Percentiles rank a stretch among this genome's conserved stretches.
These are phyloP conservation scores for Paramyrothecium sp. DNA, from an alignment of 2,329 filamentous ascomycete species.

Conservation along the genomic window DNA sequence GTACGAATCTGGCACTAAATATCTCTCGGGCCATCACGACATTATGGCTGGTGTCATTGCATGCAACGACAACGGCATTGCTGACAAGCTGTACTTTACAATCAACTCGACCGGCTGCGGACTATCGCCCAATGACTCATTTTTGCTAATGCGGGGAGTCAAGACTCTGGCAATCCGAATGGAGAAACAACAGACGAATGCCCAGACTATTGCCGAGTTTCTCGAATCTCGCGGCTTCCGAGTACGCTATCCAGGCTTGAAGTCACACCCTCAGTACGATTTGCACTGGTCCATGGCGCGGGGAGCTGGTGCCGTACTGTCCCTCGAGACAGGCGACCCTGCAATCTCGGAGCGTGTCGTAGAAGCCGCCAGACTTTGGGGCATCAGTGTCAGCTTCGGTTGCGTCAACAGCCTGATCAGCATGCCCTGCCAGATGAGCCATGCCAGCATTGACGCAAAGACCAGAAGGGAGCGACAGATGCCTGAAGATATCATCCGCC, in stretches of 20 bases:
- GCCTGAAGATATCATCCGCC: slow-evolving; percentile 92
- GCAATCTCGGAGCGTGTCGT: slow-evolving; percentile 87
- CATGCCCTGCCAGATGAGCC: slow-evolving; percentile 99
- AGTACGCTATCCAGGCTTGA: slow-evolving; percentile 90
- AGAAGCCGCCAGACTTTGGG: slow-evolving; percentile 87
- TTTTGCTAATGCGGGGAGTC: slow-evolving; percentile 90
- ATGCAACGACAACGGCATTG: slow-evolving; percentile 77
- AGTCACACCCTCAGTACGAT: slow-evolving; percentile 94
- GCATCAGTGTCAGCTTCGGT: slow-evolving; percentile 95
- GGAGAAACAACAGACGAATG: slow-evolving; percentile 96
- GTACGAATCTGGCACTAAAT: slow-evolving; percentile 98
- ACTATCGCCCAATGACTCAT: slow-evolving; percentile 91
- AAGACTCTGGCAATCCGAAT: slow-evolving; percentile 97
- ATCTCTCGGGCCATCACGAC: slow-evolving; percentile 96
- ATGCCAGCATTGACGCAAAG: slow-evolving; percentile 96
- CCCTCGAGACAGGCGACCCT: slow-evolving; percentile 91
- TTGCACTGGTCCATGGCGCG: slow-evolving; percentile 95
- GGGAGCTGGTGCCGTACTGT: slow-evolving; percentile 89
- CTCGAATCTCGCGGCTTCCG: slow-evolving; percentile 89
- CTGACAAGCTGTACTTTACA: slow-evolving; percentile 90
- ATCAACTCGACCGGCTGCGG: slow-evolving; percentile 97
- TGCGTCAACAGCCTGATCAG: slow-evolving; percentile 98
- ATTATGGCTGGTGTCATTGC: slow-evolving; percentile 98
- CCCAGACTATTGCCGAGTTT: slow-evolving; percentile 87
- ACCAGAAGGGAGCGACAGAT: slow-evolving; percentile 85